Evolutionary conservation across 2,329 filamentous ascomycete genomes (phyloP).

Genomic region (Endoconidiophora polonica): DNA sequence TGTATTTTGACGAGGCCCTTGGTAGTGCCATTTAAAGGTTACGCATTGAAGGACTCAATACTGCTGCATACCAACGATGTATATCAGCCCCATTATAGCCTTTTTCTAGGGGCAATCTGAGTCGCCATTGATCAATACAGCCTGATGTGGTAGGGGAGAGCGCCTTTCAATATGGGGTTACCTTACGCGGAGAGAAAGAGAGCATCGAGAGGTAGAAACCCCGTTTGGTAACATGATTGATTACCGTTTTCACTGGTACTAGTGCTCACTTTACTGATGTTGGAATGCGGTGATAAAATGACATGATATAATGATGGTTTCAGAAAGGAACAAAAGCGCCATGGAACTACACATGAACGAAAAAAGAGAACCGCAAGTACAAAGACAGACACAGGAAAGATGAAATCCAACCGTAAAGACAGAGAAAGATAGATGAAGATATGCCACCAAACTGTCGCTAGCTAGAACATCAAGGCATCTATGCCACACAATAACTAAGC

Average conservation of each 20-base stretch:
- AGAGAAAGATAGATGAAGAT: constrained; percentile 1
- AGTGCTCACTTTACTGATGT: too few species aligned
- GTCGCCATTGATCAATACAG: too few species aligned
- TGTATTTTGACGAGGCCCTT: too few species aligned
- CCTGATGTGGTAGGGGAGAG: too few species aligned
- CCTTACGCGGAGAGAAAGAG: neutral
- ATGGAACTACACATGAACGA: constrained; percentile 1
- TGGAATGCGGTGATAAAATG: neutral
- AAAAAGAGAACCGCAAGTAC: neutral
- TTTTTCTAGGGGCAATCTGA: too few species aligned
- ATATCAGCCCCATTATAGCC: neutral
- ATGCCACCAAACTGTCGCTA: neutral
- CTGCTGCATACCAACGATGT: neutral
- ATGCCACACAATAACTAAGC: too few species aligned
- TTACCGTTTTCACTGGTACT: too few species aligned
- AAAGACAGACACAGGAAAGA: constrained; percentile 1
- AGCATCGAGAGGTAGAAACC: neutral
- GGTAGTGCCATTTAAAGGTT: too few species aligned
- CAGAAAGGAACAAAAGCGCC: neutral
- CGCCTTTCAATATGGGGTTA: too few species aligned
- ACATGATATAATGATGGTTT: neutral
- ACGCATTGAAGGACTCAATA: neutral
- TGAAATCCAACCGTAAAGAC: neutral
- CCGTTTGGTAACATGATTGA: too few species aligned
- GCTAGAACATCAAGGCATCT: neutral